Evolutionary conservation across 805 yeast species (phyloP).

Genomic region (Ogataea polymorpha): DNA sequence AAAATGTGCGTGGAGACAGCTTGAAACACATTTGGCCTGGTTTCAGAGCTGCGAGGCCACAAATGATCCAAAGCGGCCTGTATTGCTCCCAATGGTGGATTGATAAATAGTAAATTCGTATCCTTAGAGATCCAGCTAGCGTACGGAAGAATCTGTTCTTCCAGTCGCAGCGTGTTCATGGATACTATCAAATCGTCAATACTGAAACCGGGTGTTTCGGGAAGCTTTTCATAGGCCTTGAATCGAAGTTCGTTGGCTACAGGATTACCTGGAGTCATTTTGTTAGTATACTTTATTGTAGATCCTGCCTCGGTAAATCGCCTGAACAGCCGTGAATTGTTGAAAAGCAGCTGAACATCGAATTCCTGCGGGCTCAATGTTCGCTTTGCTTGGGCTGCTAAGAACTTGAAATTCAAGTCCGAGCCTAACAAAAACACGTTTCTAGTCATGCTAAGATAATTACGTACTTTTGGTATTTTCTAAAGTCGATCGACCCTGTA

Average conservation of each 20-base stretch:
- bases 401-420: constrained; percentile 18
- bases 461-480: neutral
- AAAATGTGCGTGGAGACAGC: constrained; percentile 22
- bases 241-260: constrained; percentile 2
- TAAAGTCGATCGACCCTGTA: neutral
- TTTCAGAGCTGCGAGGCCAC: constrained; percentile 1
- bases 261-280: constrained; percentile 13
- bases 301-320: constrained; percentile 12
- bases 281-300: constrained; percentile 13
- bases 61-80: constrained; percentile 10
- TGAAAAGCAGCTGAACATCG: constrained; percentile 11
- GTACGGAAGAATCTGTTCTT: constrained; percentile 6
- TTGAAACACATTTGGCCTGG: constrained; percentile 23
- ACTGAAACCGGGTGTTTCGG: constrained; percentile 2
- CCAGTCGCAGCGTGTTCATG: constrained; percentile 3
- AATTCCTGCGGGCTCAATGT: constrained; percentile 2
- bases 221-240: constrained; percentile 3
- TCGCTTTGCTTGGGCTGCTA: constrained; percentile 20
- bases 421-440: constrained; percentile 19
- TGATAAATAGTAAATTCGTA: constrained; percentile 25
- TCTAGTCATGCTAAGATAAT: constrained; percentile 8
- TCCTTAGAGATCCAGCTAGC: constrained; percentile 11
- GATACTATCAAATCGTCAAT: constrained; percentile 16
- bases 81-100: constrained; percentile 22
- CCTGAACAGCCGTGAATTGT: constrained; percentile 7